Percentiles rank a stretch among this genome's conserved stretches.
These are phyloP conservation scores for Brassica rapa DNA, from an alignment of 345 rosid species.

Conservation along the genomic window DNA sequence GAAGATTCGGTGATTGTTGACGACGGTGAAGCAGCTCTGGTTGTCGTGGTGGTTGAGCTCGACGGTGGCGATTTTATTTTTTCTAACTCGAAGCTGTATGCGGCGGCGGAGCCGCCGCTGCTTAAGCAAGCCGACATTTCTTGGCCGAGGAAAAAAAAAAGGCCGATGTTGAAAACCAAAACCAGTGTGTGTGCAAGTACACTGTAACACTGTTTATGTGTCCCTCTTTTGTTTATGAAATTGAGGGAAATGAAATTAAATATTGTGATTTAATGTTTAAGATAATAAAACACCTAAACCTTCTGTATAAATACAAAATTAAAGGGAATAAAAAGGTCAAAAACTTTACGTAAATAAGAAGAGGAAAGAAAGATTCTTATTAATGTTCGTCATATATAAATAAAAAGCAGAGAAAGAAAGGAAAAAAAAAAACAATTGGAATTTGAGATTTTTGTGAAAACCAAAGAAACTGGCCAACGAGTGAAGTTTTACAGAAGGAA, in stretches of 20 bases:
- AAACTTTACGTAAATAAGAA: conserved; percentile 30
- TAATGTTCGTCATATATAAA: conserved; percentile 26
- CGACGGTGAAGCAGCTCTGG: conserved; percentile 61
- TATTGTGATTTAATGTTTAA: not conserved
- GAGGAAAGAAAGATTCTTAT: conserved; percentile 22
- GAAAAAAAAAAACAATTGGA: conserved; percentile 10
- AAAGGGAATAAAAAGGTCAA: conserved; percentile 46
- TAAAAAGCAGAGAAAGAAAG: conserved; percentile 16
- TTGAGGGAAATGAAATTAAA: not conserved
- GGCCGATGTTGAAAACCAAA: not conserved
- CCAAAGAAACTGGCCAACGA: conserved; percentile 24
- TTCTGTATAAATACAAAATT: conserved; percentile 13
- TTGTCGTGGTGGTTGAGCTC: conserved; percentile 50
- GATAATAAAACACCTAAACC: conserved; percentile 52
- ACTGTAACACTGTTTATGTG: not conserved
- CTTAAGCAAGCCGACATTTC: conserved; percentile 80
- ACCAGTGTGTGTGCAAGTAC: not conserved
- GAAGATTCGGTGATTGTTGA: conserved; percentile 77
- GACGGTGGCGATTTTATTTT: conserved; percentile 61
- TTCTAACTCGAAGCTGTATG: conserved; percentile 72
- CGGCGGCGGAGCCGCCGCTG: conserved; percentile 62
- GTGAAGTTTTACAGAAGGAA: conserved; percentile 34
- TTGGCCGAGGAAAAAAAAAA: not conserved
- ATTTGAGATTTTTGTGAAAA: conserved; percentile 16
- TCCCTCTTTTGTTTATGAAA: not conserved